Conservation (phyloP, 2,329 filamentous ascomycete genomes). For the Dactylella cylindrospora region DNA sequence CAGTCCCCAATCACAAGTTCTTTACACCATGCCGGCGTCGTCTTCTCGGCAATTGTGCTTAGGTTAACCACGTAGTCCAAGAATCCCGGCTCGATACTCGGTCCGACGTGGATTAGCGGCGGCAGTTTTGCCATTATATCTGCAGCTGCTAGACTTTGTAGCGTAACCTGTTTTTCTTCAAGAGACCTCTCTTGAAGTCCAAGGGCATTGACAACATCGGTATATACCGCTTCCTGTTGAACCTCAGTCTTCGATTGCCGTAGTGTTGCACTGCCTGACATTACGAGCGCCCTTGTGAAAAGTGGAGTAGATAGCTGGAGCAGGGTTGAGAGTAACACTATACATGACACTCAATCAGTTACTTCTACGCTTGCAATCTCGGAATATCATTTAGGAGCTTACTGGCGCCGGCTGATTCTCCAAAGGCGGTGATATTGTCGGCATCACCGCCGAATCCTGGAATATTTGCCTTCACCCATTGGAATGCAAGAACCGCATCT, state of each 20-base stretch:
- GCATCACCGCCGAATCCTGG: conserved; percentile 21
- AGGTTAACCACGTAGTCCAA: conserved; percentile 19
- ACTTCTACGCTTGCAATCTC: no score
- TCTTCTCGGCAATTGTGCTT: conserved; percentile 11
- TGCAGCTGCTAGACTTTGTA: not conserved
- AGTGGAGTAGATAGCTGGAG: conserved; percentile 21
- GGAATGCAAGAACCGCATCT: conserved; percentile 58
- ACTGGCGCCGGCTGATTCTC: conserved; percentile 34
- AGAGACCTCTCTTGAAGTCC: not conserved
- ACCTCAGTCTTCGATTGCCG: conserved; percentile 21
- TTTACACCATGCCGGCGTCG: conserved; percentile 15
- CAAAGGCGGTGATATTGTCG: conserved; percentile 24
- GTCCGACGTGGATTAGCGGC: conserved; percentile 26
- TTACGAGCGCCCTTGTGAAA: conserved; percentile 24
- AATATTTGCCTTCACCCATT: conserved; percentile 54
- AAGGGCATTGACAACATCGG: conserved; percentile 10
- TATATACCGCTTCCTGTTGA: conserved; percentile 23
- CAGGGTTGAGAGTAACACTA: conserved; percentile 29
- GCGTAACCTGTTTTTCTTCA: not conserved
- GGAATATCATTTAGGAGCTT: not conserved
- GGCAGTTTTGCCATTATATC: conserved; percentile 20
- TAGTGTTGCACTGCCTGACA: conserved; percentile 32
- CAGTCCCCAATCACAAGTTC: conserved; percentile 30
- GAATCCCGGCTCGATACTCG: conserved; percentile 19
- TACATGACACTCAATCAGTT: not conserved